Evolutionary conservation across 352 stramenopile species (phyloP), one percentile per base, ranked within the genome.

Genomic region (Pythium apleroticum): DNA sequence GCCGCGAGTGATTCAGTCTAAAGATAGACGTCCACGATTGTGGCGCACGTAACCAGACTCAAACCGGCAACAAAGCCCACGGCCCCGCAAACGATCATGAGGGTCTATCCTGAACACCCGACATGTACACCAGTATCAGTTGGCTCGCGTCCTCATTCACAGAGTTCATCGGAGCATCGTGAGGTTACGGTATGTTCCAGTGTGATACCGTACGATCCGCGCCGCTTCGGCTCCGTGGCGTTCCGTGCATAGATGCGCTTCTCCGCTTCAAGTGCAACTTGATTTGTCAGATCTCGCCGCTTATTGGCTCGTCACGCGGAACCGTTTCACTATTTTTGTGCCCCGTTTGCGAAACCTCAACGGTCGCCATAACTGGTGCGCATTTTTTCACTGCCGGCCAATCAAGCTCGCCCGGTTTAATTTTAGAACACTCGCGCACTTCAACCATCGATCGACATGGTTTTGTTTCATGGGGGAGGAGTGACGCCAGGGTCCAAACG

Each of bases 361-460:
- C n/a, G 8, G 43, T 50, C 43, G 43, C 43, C 9, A 3, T 4
- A n/a, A 43, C n/a, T 30, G 19, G 2, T 43, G n/a, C 8, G 12
- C 9, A 39, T 6, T 33, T 66, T 52, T 48, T 22, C 37, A 19
- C 25, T 19, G 4, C n/a, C 22, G 33, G 11, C 58, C 58, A 65
- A 65, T 65, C 58, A 39, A 22, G 35, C 25, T 4, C 24, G 8
- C 5, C 9, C 28, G 54, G 28, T 55, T 66, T 66, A 66, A 66
- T 49, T 52, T 49, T 65, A 65, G 58, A 66, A 59, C 31, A 19
- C 27, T 52, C 24, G 17, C 17, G 30, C 58, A 60, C 53, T 68
- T 53, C 45, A 57, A 17, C 14, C 14, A 33, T 22, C 25, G 19
- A 9, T 10, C 17, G 12, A n/a, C 17, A 46, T 22, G 10, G 25